These are phyloP conservation scores for Tolypocladium ophioglossoides DNA, from an alignment of 2,329 filamentous ascomycete genomes.

Conservation along the genomic window DNA sequence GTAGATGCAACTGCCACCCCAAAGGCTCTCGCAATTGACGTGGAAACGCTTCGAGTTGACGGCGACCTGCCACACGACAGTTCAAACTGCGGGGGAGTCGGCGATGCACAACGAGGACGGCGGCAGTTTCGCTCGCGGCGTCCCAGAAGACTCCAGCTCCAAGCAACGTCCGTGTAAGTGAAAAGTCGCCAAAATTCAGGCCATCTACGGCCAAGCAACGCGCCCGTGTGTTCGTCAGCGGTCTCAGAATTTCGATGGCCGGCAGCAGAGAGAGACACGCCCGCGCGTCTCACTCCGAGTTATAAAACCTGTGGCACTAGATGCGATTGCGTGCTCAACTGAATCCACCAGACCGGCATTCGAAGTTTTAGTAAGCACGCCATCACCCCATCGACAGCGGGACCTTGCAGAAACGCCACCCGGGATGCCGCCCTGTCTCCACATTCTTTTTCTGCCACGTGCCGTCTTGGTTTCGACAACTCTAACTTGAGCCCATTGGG, in stretches of 20 bases:
- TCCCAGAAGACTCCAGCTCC: not conserved
- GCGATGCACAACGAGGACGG: not conserved
- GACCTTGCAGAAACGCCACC: too few species aligned
- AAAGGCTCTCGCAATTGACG: not conserved
- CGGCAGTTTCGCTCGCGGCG: not conserved
- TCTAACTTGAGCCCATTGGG: too few species aligned
- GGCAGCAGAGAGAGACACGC: not conserved
- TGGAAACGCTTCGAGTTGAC: not conserved
- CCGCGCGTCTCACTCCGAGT: not conserved
- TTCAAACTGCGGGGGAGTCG: not conserved
- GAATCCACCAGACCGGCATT: not conserved
- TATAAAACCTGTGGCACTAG: not conserved
- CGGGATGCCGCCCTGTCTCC: too few species aligned
- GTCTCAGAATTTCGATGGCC: not conserved
- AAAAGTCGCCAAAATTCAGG: not conserved
- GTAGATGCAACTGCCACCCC: not conserved
- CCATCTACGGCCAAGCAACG: not conserved
- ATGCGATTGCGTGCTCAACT: not conserved
- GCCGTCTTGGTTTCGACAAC: too few species aligned
- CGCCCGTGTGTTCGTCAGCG: too few species aligned
- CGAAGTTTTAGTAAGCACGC: not conserved
- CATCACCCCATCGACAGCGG: not conserved
- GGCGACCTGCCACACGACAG: not conserved
- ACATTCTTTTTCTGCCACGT: too few species aligned
- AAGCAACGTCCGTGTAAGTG: not conserved